These are phyloP conservation scores for Rosa lucieae DNA, from an alignment of 306 rosid species.

Conservation along the genomic window DNA sequence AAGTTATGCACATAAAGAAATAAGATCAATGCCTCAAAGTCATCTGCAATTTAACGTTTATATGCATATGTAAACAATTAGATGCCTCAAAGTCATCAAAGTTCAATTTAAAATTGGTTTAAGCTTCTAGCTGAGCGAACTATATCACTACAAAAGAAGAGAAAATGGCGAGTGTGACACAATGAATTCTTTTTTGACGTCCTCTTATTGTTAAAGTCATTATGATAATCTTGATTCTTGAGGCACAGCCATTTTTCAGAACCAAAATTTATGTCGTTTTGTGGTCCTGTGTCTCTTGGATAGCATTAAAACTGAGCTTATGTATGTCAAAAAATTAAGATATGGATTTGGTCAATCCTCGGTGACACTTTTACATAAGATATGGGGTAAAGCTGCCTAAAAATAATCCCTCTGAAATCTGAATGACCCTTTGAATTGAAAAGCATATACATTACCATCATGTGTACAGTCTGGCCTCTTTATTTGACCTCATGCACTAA, in stretches of 20 bases:
- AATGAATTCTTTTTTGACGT: background rate
- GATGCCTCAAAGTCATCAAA: background rate
- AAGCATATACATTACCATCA: background rate
- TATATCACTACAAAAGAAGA: background rate
- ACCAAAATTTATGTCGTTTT: background rate
- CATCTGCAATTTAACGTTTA: background rate
- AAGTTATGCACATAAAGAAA: background rate
- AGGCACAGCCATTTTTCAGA: background rate
- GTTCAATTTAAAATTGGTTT: background rate
- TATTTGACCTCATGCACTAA: background rate
- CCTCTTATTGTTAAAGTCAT: background rate
- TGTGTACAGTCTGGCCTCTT: background rate
- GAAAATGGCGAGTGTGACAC: slow-evolving; percentile 4
- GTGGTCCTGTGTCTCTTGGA: slow-evolving; percentile 21
- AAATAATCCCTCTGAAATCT: background rate
- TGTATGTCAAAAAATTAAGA: slow-evolving; percentile 1
- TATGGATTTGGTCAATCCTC: slow-evolving; percentile 3
- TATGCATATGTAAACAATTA: background rate
- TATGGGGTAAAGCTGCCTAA: background rate
- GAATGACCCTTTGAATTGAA: slow-evolving; percentile 2
- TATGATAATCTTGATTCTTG: background rate
- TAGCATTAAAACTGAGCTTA: background rate
- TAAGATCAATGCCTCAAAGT: background rate
- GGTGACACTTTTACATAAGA: background rate
- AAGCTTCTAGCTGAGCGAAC: background rate